Base-by-base conservation (phyloP, 192 early-diverging fungal genomes). In the Gonapodya sp. region DNA sequence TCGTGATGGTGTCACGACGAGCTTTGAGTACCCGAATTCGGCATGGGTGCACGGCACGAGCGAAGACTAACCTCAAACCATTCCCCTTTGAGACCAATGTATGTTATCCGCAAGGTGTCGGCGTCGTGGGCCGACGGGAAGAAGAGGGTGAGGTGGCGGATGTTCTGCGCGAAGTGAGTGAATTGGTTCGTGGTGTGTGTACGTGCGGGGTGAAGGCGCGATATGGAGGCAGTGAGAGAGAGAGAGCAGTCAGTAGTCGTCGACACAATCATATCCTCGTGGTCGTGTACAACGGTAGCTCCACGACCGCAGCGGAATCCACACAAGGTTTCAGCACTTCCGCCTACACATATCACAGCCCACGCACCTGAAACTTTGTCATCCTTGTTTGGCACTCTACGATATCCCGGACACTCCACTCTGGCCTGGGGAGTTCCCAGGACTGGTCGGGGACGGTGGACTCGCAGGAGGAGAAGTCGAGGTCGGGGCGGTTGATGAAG, bases 51-150 rank as follows among this genome's bases (percentile, higher is more conserved):
- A n/a, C n/a, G n/a, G n/a, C n/a, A n/a, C n/a, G n/a, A n/a, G n/a
- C n/a, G n/a, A n/a, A n/a, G 0, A 73, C 72, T 79, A 83, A 91
- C 91, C 87, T 91, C 89, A 78, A 89, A 92, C 89, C 91, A 96
- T 81, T 97, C 97, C 36, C 97, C 97, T 79, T 95, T 94, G 82
- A 99, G 90, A 14, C 94, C 95, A 85, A 99, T 86, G 81, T 92
- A 99, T 24, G 83, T 86, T 36, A 99, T 89, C 37, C 84, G 86
- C 31, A 94, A 94, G 18, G 75, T 34, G 30, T 77, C 75, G 0
- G 87, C 87, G n/a, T 94, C 93, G 85, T 92, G 95, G 82, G 94
- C 95, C 1, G 84, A 85, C 0, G 93, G 92, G 82, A 99, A 93
- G 83, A 89, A 96, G 80, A 99, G 81, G 0, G 93, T 92, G 77